phyloP scores from a whole-genome alignment of 129 eudicot species.

The Saposhnikovia divaricata region DNA sequence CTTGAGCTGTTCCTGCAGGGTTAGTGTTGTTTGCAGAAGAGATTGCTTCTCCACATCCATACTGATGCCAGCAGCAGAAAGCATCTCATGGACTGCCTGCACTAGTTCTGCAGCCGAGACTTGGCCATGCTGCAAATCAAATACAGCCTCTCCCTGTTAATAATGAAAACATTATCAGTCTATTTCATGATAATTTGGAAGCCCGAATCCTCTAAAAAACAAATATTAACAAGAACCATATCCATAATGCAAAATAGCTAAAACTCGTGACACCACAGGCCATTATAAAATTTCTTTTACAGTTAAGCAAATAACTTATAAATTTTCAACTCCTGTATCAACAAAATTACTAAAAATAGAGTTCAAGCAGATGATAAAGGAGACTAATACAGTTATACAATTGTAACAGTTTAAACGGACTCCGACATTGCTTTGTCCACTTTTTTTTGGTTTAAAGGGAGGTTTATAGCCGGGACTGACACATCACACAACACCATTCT shows the following conservation, averaged over 20 bases:
- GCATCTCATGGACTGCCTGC: slow-evolving; percentile 98
- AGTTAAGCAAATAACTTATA: background rate
- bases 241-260: background rate
- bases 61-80: slow-evolving; percentile 85
- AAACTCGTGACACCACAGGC: background rate
- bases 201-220: background rate
- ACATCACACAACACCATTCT: background rate
- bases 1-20: slow-evolving; percentile 77
- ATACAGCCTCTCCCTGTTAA: slow-evolving; percentile 41
- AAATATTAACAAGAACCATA: background rate
- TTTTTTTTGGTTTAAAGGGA: background rate
- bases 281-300: background rate
- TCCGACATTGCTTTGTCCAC: slow-evolving; percentile 1
- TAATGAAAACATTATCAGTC: slow-evolving; percentile 2
- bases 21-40: slow-evolving; percentile 62
- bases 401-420: background rate
- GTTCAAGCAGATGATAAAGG: background rate
- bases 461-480: background rate
- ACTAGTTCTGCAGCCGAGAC: slow-evolving; percentile 89
- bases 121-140: slow-evolving; percentile 77
- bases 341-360: background rate
- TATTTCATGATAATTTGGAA: background rate
- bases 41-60: slow-evolving; percentile 84
- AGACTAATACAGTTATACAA: background rate
- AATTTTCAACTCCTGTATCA: background rate